Conservation (phyloP, 768 basidiomycete genomes). For the Porphyrellus cyaneotinctus region DNA sequence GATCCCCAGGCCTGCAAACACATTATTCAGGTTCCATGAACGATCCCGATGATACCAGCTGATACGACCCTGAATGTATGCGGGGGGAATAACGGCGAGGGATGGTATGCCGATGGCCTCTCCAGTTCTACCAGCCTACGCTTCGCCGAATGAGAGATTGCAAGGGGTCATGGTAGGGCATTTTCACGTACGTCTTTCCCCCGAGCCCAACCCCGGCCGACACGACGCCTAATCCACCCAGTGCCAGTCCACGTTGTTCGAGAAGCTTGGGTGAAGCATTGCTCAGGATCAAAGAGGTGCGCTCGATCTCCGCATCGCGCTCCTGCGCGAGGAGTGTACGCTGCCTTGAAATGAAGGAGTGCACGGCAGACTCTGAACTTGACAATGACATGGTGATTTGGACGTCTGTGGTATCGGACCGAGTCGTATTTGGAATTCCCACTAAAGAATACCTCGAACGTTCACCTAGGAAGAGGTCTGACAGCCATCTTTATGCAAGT, state of each 20-base stretch:
- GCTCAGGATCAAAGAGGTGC: conserved; percentile 71
- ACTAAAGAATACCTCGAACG: no score
- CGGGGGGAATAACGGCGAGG: conserved; percentile 68
- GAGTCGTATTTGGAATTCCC: no score
- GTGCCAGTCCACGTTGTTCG: conserved; percentile 82
- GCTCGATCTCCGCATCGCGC: conserved; percentile 79
- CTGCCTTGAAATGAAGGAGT: conserved; percentile 65
- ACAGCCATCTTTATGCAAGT: no score
- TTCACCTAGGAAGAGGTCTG: no score
- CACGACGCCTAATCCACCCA: conserved; percentile 67
- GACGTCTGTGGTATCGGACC: no score
- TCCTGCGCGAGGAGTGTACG: conserved; percentile 64
- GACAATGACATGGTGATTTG: neutral
- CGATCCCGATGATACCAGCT: neutral
- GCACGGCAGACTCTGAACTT: conserved; percentile 33
- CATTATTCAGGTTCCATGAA: conserved; percentile 6
- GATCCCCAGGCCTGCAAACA: conserved; percentile 70
- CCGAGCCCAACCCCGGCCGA: conserved; percentile 82
- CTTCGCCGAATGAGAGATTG: conserved; percentile 30
- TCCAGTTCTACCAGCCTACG: conserved; percentile 82
- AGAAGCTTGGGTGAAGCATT: conserved; percentile 81
- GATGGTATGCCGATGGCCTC: conserved; percentile 76
- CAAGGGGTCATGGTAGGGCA: neutral
- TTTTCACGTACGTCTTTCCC: conserved; percentile 71
- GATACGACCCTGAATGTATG: conserved; percentile 71